Conservation (phyloP, 768 basidiomycete species). For the Mycena amicta region DNA sequence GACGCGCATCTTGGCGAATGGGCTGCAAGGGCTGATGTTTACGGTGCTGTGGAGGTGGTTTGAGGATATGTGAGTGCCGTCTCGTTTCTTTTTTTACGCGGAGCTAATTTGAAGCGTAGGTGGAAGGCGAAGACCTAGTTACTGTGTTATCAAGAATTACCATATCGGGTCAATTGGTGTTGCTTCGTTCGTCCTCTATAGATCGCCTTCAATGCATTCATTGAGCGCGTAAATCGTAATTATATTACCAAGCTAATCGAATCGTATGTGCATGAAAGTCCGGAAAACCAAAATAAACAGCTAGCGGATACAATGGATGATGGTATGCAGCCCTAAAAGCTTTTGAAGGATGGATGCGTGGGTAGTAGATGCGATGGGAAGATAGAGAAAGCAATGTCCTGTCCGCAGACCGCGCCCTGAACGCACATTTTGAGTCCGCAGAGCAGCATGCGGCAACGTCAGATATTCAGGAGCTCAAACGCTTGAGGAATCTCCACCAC, state of each 20-base stretch:
- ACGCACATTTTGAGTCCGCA: not conserved
- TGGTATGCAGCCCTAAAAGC: not conserved
- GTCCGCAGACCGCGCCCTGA: not conserved
- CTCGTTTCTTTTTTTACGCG: not conserved
- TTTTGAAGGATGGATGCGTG: not conserved
- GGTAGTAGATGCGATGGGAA: not conserved
- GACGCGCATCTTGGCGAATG: conserved; percentile 88
- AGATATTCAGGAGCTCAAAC: conserved; percentile 8
- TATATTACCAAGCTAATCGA: not conserved
- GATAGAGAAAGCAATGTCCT: no score
- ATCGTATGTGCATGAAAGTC: not conserved
- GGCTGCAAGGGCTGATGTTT: conserved; percentile 90
- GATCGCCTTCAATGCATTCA: not conserved
- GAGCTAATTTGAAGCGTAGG: not conserved
- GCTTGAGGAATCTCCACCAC: conserved; percentile 19
- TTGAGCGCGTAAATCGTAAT: not conserved
- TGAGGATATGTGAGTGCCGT: conserved; percentile 72
- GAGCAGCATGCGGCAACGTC: not conserved
- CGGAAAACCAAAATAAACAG: not conserved
- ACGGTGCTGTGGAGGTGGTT: conserved; percentile 90
- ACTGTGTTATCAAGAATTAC: not conserved
- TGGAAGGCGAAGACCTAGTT: not conserved
- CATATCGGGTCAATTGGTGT: no score
- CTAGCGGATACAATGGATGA: not conserved
- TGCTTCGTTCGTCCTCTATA: no score